phyloP scores from a whole-genome alignment of 2,329 filamentous ascomycete species.

The Pezicula radicicola region DNA sequence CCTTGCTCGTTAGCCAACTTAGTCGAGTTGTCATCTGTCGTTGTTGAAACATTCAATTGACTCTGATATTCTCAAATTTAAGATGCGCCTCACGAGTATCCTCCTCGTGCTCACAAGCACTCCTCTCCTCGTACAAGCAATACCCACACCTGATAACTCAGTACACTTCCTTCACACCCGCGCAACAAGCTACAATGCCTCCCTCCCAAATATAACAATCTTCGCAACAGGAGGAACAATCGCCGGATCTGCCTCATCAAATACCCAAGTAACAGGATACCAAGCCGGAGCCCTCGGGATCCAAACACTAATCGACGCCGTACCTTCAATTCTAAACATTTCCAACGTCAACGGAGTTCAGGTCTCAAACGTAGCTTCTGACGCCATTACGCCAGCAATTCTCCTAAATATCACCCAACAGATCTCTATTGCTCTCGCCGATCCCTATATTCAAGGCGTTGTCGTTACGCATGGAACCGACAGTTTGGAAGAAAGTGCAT shows the following conservation, averaged over 20 bases:
- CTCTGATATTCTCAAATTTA: too few relatives aligned
- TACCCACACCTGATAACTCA: too few relatives aligned
- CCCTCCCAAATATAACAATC: conserved; percentile 52
- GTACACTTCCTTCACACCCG: too few relatives aligned
- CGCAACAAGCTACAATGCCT: not conserved
- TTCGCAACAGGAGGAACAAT: conserved; percentile 58
- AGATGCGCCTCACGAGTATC: too few relatives aligned
- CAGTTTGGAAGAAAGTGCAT: conserved; percentile 59
- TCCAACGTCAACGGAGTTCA: conserved; percentile 50
- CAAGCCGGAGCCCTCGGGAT: conserved; percentile 31
- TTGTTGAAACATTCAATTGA: too few relatives aligned
- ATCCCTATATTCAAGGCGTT: conserved; percentile 28
- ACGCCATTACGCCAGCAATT: conserved; percentile 42
- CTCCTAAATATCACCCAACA: conserved; percentile 42
- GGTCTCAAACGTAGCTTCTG: conserved; percentile 43
- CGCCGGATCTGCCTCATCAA: conserved; percentile 45
- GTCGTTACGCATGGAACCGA: conserved; percentile 57
- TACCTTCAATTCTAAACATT: conserved; percentile 49
- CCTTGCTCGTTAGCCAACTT: too few relatives aligned
- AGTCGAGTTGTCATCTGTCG: too few relatives aligned
- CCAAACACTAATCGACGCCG: conserved; percentile 46
- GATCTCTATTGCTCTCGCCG: conserved; percentile 45
- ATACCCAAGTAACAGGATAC: conserved; percentile 53
- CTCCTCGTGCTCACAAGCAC: too few relatives aligned
- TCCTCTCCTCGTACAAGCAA: too few relatives aligned